Base-by-base conservation (phyloP, 225 moss, liverwort and hornwort species). In the Asterella californica region DNA sequence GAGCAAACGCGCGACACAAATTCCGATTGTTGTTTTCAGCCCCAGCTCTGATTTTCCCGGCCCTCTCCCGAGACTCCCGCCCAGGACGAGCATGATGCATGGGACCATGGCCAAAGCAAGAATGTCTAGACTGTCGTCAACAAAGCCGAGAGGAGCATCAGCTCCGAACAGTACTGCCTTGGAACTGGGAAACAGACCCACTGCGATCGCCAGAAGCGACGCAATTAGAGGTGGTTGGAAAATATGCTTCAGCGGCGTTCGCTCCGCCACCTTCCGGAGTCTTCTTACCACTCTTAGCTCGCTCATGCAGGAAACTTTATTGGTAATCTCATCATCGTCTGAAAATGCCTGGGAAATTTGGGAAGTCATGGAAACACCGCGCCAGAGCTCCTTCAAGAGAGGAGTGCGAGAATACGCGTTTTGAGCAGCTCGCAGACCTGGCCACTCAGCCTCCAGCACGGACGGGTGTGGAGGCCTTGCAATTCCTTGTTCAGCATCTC, bases 391-490 rank as follows among this genome's bases (percentile, higher is more conserved):
- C 32, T 91, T 83, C 38, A 96, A 85, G 42, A 94, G 84, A 7
- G 97, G 97, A 29, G 87, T 88, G 47, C 89, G 82, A 34, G 86
- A 89, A 75, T 97, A 89, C 55, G 89, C 89, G 25, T 87, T 92
- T 65, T 85, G 75, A 6, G 91, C 91, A 65, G 88, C 76, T 59
- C 82, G 54, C 32, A 86, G 85, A 59, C 89, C 91, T 24, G 94
- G 97, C 97, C 97, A 97, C 81, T 97, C 97, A 24, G 93, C 92
- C 80, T 88, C 91, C 24, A 87, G 89, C 37, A 97, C 86, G 27
- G 91, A 89, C 15, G 89, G 90, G 42, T 82, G 60, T 80, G 87
- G 81, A 49, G 80, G 60, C 14, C 78, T 83, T 45, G 79, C 62
- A 68, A 25, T 42, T 10, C 62, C 76, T 25, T 37, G 22, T 17